Evolutionary conservation across 139 green algal species (phyloP).

Genomic region (Chlamydomonas asymmetrica): DNA sequence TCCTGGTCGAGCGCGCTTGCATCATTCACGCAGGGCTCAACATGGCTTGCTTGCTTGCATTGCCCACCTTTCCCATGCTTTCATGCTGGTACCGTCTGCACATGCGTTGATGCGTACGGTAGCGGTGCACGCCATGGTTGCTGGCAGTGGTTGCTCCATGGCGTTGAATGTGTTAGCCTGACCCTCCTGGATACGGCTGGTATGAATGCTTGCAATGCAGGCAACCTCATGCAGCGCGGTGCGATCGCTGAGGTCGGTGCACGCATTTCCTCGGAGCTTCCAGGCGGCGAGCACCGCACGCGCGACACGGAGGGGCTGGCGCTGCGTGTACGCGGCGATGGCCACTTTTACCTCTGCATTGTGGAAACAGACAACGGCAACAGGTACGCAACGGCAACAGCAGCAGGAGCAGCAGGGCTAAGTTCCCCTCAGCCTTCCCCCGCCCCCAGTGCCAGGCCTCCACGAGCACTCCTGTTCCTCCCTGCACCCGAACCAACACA

Average conservation of each 20-base stretch:
- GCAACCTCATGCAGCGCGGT: conserved; percentile 56
- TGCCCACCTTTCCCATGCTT: too few relatives aligned
- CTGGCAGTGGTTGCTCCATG: not conserved
- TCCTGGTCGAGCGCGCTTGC: not conserved
- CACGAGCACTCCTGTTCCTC: too few relatives aligned
- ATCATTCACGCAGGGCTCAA: too few relatives aligned
- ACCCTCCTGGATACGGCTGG: not conserved
- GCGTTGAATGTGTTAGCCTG: not conserved
- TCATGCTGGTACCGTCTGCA: too few relatives aligned
- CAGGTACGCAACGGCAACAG: too few relatives aligned
- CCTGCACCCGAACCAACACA: too few relatives aligned
- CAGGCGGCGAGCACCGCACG: conserved; percentile 57
- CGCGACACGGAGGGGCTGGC: conserved; percentile 76
- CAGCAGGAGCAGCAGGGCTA: too few relatives aligned
- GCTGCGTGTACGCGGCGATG: conserved; percentile 79
- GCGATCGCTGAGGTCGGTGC: conserved; percentile 68
- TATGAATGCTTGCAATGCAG: conserved; percentile 35
- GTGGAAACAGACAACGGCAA: conserved; percentile 57
- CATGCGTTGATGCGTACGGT: too few relatives aligned
- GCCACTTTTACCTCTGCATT: conserved; percentile 77
- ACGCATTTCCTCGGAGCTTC: conserved; percentile 33
- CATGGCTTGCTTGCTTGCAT: too few relatives aligned
- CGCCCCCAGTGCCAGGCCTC: too few relatives aligned
- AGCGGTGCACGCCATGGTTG: not conserved
- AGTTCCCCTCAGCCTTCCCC: too few relatives aligned